A percentile compares a stretch with the other conserved stretches of the same genome.
Evolutionary conservation across 495 filamentous ascomycete species (phyloP).

Genomic region (Penicillium parvum): DNA sequence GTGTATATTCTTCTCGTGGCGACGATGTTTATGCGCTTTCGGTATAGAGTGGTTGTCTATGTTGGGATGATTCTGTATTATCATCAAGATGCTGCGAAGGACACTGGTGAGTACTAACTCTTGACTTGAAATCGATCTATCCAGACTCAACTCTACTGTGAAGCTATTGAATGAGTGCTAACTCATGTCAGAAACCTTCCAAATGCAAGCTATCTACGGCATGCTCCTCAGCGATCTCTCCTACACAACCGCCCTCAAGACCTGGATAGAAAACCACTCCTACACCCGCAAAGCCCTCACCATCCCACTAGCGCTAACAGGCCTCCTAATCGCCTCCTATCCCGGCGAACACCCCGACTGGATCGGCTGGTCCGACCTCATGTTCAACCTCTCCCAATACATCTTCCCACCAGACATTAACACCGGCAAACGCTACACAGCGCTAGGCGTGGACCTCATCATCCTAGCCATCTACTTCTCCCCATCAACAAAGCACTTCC

Average conservation of each 20-base stretch:
- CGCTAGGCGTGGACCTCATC: slow-evolving; percentile 55
- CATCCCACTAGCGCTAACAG: slow-evolving; percentile 55
- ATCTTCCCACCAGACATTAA: slow-evolving; percentile 55
- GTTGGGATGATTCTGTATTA: slow-evolving; percentile 51
- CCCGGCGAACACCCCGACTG: slow-evolving; percentile 57
- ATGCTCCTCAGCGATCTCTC: slow-evolving; percentile 58
- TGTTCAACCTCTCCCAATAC: slow-evolving; percentile 42
- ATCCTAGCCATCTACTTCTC: slow-evolving; percentile 58
- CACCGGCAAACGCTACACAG: slow-evolving; percentile 49
- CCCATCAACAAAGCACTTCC: slow-evolving; percentile 50
- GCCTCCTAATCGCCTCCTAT: slow-evolving; percentile 57
- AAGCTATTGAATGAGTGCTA: neutral
- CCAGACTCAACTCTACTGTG: neutral
- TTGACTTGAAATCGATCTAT: neutral
- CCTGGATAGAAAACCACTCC: slow-evolving; percentile 34
- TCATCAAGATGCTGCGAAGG: slow-evolving; percentile 39
- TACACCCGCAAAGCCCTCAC: slow-evolving; percentile 57
- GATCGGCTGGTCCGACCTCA: slow-evolving; percentile 54
- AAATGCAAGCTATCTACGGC: slow-evolving; percentile 61
- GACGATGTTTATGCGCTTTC: slow-evolving; percentile 53
- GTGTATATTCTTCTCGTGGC: slow-evolving; percentile 56
- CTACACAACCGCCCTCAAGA: slow-evolving; percentile 14
- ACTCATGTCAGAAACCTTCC: slow-evolving; percentile 34
- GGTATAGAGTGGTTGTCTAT: slow-evolving; percentile 53
- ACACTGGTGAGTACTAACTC: slow-evolving; percentile 26